These are phyloP conservation scores for Fonsecaea nubica DNA, from an alignment of 2,329 filamentous ascomycete species.

Conservation along the genomic window DNA sequence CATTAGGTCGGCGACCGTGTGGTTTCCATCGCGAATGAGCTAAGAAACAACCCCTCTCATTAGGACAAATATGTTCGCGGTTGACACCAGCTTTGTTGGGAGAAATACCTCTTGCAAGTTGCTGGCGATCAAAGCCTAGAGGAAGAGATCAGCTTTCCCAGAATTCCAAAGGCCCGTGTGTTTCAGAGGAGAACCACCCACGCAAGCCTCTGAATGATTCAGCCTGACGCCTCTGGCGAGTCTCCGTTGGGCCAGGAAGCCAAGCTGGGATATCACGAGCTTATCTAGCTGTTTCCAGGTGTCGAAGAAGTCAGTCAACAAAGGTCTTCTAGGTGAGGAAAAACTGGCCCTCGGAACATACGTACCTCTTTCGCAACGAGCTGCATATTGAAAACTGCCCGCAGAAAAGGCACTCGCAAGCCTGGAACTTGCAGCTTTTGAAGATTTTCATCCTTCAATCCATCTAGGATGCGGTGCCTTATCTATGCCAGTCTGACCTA, in stretches of 20 bases:
- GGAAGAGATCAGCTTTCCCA: constrained; percentile 17
- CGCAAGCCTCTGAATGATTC: constrained; percentile 87
- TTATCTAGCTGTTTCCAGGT: constrained; percentile 77
- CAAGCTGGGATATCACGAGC: constrained; percentile 88
- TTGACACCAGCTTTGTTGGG: constrained; percentile 19
- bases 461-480: constrained; percentile 4
- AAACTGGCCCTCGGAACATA: background rate
- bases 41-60: constrained; percentile 43
- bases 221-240: constrained; percentile 86
- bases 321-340: background rate
- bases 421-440: background rate
- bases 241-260: constrained; percentile 82
- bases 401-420: background rate
- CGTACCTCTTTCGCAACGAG: constrained; percentile 56
- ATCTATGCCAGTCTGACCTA: constrained; percentile 27
- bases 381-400: constrained; percentile 46
- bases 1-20: constrained; percentile 94
- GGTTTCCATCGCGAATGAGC: constrained; percentile 94
- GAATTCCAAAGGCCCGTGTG: background rate
- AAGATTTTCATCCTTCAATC: constrained; percentile 1
- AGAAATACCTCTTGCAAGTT: constrained; percentile 78
- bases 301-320: constrained; percentile 12
- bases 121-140: constrained; percentile 69
- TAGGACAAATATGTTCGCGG: background rate
- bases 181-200: constrained; percentile 47